phyloP scores from a whole-genome alignment of 176 grass and related monocot species.

The Eragrostis curvula region DNA sequence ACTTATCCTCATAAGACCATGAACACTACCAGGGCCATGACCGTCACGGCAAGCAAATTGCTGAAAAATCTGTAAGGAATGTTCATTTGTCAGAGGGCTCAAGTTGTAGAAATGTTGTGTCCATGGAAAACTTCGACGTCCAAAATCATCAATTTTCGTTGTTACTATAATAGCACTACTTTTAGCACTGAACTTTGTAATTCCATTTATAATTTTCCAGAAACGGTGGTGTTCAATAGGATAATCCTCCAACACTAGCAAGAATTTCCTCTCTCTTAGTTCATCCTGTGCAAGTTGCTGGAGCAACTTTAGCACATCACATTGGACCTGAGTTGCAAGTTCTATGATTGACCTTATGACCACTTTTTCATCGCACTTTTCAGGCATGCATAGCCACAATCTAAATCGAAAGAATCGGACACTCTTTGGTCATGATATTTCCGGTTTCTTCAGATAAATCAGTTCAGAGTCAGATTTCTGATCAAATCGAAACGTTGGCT shows the following conservation, averaged over 20 bases:
- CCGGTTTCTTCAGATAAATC: no score
- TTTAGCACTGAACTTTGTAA: background rate
- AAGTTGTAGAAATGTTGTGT: constrained; percentile 25
- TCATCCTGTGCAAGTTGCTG: constrained; percentile 29
- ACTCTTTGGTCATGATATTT: constrained; percentile 29
- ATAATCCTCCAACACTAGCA: constrained; percentile 42
- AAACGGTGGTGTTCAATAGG: background rate
- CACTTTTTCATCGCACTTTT: background rate
- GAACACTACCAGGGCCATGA: background rate
- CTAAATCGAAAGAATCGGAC: constrained; percentile 3
- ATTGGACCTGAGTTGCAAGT: constrained; percentile 26
- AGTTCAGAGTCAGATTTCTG: no score
- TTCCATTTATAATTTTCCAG: background rate
- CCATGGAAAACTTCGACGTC: background rate
- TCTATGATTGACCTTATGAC: background rate
- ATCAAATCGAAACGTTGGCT: no score
- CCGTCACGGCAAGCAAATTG: background rate
- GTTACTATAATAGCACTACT: constrained; percentile 32
- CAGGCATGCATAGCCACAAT: constrained; percentile 15
- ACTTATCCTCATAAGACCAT: background rate
- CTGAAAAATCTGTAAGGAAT: constrained; percentile 22
- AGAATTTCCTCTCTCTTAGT: constrained; percentile 16
- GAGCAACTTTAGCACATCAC: constrained; percentile 7
- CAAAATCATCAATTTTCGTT: background rate
- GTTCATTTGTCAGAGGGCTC: background rate